Evolutionary conservation across 2,329 filamentous ascomycete species (phyloP), one percentile per base, ranked within the genome.

Genomic region (Calonectria pteridis): DNA sequence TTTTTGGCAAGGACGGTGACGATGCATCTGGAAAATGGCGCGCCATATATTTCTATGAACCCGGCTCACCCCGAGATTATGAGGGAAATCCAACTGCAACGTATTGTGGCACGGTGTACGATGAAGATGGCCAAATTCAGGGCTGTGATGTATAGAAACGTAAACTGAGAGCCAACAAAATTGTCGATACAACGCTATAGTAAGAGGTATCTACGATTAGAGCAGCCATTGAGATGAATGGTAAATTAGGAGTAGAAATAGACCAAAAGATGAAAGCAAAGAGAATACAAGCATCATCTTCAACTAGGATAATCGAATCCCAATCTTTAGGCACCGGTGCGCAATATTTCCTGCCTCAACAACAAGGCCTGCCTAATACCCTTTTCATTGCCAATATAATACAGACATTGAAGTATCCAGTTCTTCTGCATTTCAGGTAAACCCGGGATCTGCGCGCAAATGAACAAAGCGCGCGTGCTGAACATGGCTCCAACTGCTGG

Each of bases 341-440:
- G 33, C 6, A 62, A 20, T 26, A 28, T 9, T 40, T 40, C 55
- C 4, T 62, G 55, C 23, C 55, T 62, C 23, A 58, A 28, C 16
- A 58, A 18, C n/a, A 67, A 40, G 11, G 65, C 49, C 11, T 67
- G 65, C 9, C 51, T 23, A 18, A 67, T 58, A 6, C 65, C 65
- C 13, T 58, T 67, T 18, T 67, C 50, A 33, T 58, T 53, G 7
- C 65, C 65, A 20, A 67, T 67, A 6, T 46, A 23, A n/a, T 58
- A 58, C 35, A 67, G 20, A n/a, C 65, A 58, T 26, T 46, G 26
- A 26, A 51, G 76, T 70, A 71, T 71, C 69, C 69, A 71, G 10
- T 58, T 49, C 10, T 1, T 23, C n/a, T 66, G 69, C 20, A 53
- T 46, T 16, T 66, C 58, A 46, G 50, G 51, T 20, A 71, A 51